These are phyloP conservation scores for Ramalina peruviana DNA, from an alignment of 495 filamentous ascomycete species.

Conservation along the genomic window DNA sequence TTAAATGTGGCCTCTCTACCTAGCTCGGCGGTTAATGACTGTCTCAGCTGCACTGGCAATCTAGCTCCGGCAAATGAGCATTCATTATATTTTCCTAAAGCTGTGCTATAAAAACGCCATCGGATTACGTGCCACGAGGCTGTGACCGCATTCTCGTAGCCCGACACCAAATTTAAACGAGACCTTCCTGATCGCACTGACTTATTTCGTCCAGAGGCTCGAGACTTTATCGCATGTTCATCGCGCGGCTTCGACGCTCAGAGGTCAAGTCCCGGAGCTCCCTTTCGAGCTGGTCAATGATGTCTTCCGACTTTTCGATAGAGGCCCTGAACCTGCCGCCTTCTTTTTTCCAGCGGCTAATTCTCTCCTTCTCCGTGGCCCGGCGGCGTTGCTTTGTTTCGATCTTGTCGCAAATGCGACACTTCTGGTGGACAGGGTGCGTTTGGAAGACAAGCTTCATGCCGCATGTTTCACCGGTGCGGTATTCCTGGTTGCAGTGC, in stretches of 20 bases:
- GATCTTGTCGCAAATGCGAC: constrained; percentile 82
- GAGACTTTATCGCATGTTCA: too few relatives aligned
- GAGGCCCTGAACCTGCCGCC: constrained; percentile 55
- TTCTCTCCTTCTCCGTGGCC: constrained; percentile 58
- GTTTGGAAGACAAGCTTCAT: constrained; percentile 78
- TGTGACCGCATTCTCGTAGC: too few relatives aligned
- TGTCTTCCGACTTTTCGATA: constrained; percentile 59
- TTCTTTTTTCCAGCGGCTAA: constrained; percentile 70
- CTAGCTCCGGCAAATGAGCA: constrained; percentile 11
- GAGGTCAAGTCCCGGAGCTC: constrained; percentile 45
- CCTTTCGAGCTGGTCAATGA: constrained; percentile 44
- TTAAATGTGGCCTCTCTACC: background rate
- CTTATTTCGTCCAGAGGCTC: too few relatives aligned
- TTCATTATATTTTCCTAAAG: background rate
- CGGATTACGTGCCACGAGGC: too few relatives aligned
- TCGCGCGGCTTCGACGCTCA: constrained; percentile 22
- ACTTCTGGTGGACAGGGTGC: constrained; percentile 42
- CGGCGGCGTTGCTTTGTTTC: constrained; percentile 72
- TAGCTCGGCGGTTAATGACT: constrained; percentile 11
- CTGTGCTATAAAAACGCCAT: too few relatives aligned
- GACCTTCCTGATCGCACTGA: too few relatives aligned
- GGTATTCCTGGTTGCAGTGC: constrained; percentile 93
- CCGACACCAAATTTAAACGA: too few relatives aligned
- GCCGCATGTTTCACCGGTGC: constrained; percentile 94
- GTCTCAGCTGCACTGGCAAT: constrained; percentile 11